Base-by-base conservation (phyloP, 2,329 filamentous ascomycete species). In the Beauveria australis region DNA sequence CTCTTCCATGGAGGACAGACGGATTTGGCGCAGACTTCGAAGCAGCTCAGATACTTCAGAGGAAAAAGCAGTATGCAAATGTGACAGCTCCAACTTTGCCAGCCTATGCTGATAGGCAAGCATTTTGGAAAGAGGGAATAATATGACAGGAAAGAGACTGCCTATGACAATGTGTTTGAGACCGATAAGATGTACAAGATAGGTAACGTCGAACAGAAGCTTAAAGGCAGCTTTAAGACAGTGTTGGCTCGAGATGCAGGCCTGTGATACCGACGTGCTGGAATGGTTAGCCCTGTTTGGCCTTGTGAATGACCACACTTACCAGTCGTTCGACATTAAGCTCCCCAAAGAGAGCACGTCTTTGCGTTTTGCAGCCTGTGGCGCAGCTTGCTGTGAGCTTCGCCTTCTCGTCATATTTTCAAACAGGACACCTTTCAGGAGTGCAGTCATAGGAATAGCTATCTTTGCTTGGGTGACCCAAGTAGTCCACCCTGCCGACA, bases 11-110 rank as follows among this genome's bases (percentile, higher is more conserved):
- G 62, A 63, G 10, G 60, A 59, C 4, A 63, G 51, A 3, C 62
- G 60, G n/a, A 63, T 62, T 53, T 62, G 49, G n/a, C 60, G 62
- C 6, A 63, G 55, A 30, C n/a, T 44, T 26, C 44, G 60, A 26
- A 61, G 41, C 4, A 57, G 16, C 37, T 63, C 62, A 2, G 62
- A 63, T 5, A 62, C 30, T 7, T 52, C 53, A 9, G 24, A 22
- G 26, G 49, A 56, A 30, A 62, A 49, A 5, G 54, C 30, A 49
- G 19, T 49, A 10, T 63, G 62, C 5, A 37, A 26, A 19, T 33
- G 47, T 12, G 60, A 51, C 12, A 62, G 33, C 6, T 60, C 41
- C 14, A 24, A 6, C 37, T 60, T 61, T 44, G 44, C 24, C 26
- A 22, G 24, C 10, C 22, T 43, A 22, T 63, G 62, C 22, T 37